Conservation (phyloP, 2,329 filamentous ascomycete genomes). For the Acephala macrosclerotiorum region DNA sequence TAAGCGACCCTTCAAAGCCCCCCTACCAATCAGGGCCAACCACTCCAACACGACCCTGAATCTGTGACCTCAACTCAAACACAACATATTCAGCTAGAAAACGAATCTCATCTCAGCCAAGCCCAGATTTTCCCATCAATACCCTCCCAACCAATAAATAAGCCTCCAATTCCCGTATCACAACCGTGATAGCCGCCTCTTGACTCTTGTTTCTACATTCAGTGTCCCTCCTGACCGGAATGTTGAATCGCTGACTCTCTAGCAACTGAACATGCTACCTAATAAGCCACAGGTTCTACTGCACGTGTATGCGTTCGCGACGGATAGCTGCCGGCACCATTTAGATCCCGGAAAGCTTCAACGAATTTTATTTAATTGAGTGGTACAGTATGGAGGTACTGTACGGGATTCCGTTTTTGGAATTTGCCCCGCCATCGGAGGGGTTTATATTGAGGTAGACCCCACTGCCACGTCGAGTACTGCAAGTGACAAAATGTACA, state of each 20-base stretch:
- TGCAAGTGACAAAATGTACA: not conserved
- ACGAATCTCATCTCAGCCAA: constrained; percentile 7
- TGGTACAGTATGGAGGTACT: not conserved
- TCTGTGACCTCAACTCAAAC: not conserved
- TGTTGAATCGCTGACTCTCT: not conserved
- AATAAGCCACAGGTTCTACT: not conserved
- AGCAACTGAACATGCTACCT: not conserved
- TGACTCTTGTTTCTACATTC: not conserved
- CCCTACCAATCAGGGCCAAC: not conserved
- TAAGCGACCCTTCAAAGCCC: constrained; percentile 1
- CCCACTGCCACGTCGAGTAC: not conserved
- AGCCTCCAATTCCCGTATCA: not conserved
- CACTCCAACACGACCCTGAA: constrained; percentile 5
- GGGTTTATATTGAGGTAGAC: not conserved
- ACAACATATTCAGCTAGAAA: constrained; percentile 3
- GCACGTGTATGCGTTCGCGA: constrained; percentile 1
- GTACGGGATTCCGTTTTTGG: not conserved
- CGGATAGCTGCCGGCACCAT: not conserved
- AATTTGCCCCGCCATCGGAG: not conserved
- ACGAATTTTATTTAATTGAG: not conserved
- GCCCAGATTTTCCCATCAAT: not conserved
- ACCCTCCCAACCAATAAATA: not conserved
- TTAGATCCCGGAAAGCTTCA: not conserved
- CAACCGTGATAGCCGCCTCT: constrained; percentile 1
- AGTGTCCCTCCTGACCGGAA: not conserved